Conservation (phyloP, 2,329 filamentous ascomycete species). For the Sordariomycetes sp. region DNA sequence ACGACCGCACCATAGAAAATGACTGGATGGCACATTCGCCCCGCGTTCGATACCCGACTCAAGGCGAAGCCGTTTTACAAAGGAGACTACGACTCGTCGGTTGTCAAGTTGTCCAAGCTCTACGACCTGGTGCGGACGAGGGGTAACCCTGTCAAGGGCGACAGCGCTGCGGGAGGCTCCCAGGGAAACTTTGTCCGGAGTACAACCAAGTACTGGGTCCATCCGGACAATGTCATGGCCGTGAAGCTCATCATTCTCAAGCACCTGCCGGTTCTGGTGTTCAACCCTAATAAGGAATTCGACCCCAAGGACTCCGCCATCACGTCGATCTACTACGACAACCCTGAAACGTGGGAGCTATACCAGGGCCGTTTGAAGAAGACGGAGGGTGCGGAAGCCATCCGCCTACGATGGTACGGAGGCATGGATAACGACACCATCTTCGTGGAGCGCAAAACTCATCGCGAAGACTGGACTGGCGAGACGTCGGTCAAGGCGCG, state of each 20-base stretch:
- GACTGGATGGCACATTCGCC: constrained; percentile 84
- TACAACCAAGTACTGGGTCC: constrained; percentile 99
- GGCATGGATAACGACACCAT: constrained; percentile 92
- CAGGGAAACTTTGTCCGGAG: constrained; percentile 95
- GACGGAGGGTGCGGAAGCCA: constrained; percentile 92
- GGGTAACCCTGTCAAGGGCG: constrained; percentile 83
- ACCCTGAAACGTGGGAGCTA: constrained; percentile 83
- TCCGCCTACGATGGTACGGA: constrained; percentile 93
- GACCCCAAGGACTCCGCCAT: constrained; percentile 84
- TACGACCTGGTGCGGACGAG: constrained; percentile 91
- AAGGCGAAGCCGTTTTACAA: constrained; percentile 98
- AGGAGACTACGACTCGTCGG: constrained; percentile 94
- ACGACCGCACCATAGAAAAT: constrained; percentile 51
- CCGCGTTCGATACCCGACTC: constrained; percentile 88
- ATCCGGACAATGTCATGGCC: constrained; percentile 96
- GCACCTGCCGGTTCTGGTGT: constrained; percentile 91
- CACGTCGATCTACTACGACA: constrained; percentile 97
- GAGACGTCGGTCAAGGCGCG: constrained; percentile 98
- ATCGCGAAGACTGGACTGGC: constrained; percentile 97
- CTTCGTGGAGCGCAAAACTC: constrained; percentile 94
- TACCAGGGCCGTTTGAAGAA: constrained; percentile 94
- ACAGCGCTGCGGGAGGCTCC: constrained; percentile 77
- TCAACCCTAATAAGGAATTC: constrained; percentile 95
- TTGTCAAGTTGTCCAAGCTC: constrained; percentile 86
- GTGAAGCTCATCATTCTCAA: constrained; percentile 96